Evolutionary conservation across 1,284 basidiomycete genomes (phyloP).

Genomic region (Malassezia sympodialis): DNA sequence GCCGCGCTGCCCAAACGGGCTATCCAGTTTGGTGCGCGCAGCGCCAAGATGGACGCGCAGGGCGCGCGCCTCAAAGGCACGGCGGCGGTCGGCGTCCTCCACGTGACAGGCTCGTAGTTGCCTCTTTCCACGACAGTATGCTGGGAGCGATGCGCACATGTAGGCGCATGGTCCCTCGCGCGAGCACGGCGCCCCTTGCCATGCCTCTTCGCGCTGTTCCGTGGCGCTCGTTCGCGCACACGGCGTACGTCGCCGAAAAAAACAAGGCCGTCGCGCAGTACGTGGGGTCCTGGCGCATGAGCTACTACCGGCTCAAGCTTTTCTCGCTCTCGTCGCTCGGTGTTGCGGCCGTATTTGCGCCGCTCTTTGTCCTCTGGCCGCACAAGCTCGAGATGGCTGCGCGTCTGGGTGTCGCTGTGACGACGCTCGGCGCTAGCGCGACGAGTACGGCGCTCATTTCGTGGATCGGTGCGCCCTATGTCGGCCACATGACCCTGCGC

Average conservation of each 20-base stretch:
- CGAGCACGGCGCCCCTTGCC: not conserved
- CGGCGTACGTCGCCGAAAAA: not conserved
- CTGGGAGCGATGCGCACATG: not conserved
- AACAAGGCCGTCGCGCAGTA: slow-evolving; percentile 30
- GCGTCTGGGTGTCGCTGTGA: slow-evolving; percentile 60
- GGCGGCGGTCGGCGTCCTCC: not conserved
- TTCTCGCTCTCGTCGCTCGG: slow-evolving; percentile 70
- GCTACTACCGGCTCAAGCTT: slow-evolving; percentile 66
- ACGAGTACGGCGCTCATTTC: slow-evolving; percentile 64
- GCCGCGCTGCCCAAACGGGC: slow-evolving; percentile 69
- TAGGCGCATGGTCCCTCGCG: not conserved
- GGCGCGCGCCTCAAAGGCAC: slow-evolving; percentile 43
- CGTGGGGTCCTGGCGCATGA: slow-evolving; percentile 59
- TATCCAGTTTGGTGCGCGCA: slow-evolving; percentile 89
- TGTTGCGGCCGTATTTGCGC: slow-evolving; percentile 62
- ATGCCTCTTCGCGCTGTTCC: not conserved
- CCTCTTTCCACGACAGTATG: not conserved
- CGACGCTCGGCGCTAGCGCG: slow-evolving; percentile 62
- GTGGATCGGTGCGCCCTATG: slow-evolving; percentile 60
- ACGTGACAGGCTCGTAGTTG: not conserved
- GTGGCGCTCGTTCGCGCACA: not conserved
- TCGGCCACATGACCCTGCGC: slow-evolving; percentile 49
- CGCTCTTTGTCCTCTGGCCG: slow-evolving; percentile 69
- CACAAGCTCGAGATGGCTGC: slow-evolving; percentile 63
- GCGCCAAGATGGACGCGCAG: slow-evolving; percentile 69